Evolutionary conservation across 176 grass and related monocot species (phyloP), one percentile per base, ranked within the genome.

Genomic region (Oryza officinalis): DNA sequence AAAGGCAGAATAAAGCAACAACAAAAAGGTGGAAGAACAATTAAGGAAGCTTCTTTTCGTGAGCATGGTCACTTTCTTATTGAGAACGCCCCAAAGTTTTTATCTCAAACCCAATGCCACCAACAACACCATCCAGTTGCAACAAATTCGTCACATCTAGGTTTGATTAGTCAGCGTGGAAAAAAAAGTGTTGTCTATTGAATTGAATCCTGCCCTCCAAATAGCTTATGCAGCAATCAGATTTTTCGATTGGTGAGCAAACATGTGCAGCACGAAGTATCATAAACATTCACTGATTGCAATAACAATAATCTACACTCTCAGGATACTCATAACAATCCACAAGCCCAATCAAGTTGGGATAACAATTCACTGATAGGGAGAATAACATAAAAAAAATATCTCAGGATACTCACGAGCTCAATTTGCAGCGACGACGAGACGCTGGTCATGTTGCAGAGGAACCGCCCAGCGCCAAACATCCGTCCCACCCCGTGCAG

Each of bases 341-440:
- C 57, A 25, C n/a, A 61, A 25, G 1, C 57, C 13, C 63, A 27
- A 35, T 65, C 32, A 69, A 66, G 27, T 23, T 17, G 41, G 14
- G 69, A 43, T 6, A 79, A 46, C 14, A 43, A 35, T 20, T 31
- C 23, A 27, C 28, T 22, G 32, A 63, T 27, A 31, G 2, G 10
- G 35, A 50, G 11, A 46, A 25, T 27, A 41, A 45, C 26, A 46
- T 26, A 22, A 27, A 64, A 47, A 69, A 38, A 38, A 38, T 8
- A 11, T 31, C 5, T 74, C 6, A 23, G 27, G 46, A 31, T 23
- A 86, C 78, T 96, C 79, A 99, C 96, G 14, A 96, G 87, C 83
- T 99, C 96, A 75, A 99, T 96, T 67, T 99, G 91, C 54, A 96
- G 87, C 13, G 96, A 96, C 1, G 93, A 90, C 41, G 91, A 80